A percentile compares a stretch with the other conserved stretches of the same genome.
Conservation (phyloP, 2,329 filamentous ascomycete genomes). For the Hypoxylon sp. region DNA sequence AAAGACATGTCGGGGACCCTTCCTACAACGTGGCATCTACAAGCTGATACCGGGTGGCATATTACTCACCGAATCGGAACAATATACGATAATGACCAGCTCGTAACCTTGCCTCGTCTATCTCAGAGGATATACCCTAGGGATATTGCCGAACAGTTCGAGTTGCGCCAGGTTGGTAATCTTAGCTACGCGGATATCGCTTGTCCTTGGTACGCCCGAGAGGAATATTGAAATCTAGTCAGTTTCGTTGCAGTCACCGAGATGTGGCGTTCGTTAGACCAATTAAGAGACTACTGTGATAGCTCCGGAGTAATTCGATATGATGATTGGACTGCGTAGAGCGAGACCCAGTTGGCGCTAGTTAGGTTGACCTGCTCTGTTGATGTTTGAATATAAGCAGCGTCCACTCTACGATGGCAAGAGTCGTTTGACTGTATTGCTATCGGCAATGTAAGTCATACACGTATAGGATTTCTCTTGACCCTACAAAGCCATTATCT, state of each 20-base stretch:
- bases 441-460: slow-evolving; percentile 14
- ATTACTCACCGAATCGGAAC: slow-evolving; percentile 8
- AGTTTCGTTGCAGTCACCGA: slow-evolving; percentile 35
- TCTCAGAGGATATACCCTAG: slow-evolving; percentile 1
- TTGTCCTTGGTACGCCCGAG: slow-evolving; percentile 36
- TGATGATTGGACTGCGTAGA: slow-evolving; percentile 29
- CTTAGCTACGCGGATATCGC: slow-evolving; percentile 29
- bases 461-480: slow-evolving; percentile 10
- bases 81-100: slow-evolving; percentile 11
- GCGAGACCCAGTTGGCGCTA: slow-evolving; percentile 25
- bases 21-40: slow-evolving; percentile 10
- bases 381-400: slow-evolving; percentile 17
- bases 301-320: slow-evolving; percentile 27
- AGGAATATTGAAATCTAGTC: slow-evolving; percentile 21
- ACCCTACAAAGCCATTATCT: slow-evolving; percentile 19
- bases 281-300: slow-evolving; percentile 29
- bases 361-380: slow-evolving; percentile 17
- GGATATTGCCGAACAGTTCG: slow-evolving; percentile 14
- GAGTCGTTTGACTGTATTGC: slow-evolving; percentile 12
- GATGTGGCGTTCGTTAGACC: slow-evolving; percentile 34
- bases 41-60: slow-evolving; percentile 12
- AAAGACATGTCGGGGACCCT: slow-evolving; percentile 1
- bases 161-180: slow-evolving; percentile 22
- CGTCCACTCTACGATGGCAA: slow-evolving; percentile 23
- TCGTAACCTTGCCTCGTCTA: slow-evolving; percentile 14